These are phyloP conservation scores for Auricularia cornea DNA, from an alignment of 768 basidiomycete genomes.

Conservation along the genomic window DNA sequence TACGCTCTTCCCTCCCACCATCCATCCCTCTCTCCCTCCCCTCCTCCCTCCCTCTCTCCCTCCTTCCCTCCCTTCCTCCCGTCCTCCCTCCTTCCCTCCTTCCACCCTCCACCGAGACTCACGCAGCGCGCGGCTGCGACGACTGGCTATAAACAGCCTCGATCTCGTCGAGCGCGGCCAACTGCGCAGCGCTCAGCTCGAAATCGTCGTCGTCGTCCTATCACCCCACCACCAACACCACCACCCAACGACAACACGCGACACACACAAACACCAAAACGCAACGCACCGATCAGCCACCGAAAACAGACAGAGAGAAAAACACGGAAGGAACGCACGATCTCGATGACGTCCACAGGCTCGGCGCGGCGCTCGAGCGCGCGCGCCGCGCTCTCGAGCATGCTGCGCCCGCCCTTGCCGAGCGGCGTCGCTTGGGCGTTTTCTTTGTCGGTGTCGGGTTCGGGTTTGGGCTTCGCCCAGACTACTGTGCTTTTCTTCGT, in stretches of 20 bases:
- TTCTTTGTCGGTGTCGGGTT: not conserved
- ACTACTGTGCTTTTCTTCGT: too few relatives aligned
- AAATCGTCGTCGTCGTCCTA: not conserved
- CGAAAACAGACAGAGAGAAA: not conserved
- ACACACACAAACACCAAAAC: too few relatives aligned
- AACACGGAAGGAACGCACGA: not conserved
- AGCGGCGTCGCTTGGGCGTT: not conserved
- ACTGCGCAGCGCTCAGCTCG: not conserved
- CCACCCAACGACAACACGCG: too few relatives aligned
- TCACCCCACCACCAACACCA: too few relatives aligned
- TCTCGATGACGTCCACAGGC: not conserved
- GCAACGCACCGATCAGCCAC: not conserved
- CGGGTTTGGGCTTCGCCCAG: too few relatives aligned
- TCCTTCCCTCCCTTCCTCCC: too few relatives aligned
- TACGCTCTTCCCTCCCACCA: too few relatives aligned
- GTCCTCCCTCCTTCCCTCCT: too few relatives aligned
- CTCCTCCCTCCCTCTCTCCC: too few relatives aligned
- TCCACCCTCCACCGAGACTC: not conserved
- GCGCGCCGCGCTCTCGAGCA: not conserved
- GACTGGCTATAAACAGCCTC: not conserved
- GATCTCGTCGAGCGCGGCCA: not conserved
- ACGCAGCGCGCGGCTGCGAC: not conserved
- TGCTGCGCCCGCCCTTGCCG: not conserved
- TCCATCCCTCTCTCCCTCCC: too few relatives aligned
- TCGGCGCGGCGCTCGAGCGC: not conserved